Percentiles rank a stretch among this genome's conserved stretches.
Conservation (phyloP, 371 early-diverging fungal species). For the Rhizopus sp. region DNA sequence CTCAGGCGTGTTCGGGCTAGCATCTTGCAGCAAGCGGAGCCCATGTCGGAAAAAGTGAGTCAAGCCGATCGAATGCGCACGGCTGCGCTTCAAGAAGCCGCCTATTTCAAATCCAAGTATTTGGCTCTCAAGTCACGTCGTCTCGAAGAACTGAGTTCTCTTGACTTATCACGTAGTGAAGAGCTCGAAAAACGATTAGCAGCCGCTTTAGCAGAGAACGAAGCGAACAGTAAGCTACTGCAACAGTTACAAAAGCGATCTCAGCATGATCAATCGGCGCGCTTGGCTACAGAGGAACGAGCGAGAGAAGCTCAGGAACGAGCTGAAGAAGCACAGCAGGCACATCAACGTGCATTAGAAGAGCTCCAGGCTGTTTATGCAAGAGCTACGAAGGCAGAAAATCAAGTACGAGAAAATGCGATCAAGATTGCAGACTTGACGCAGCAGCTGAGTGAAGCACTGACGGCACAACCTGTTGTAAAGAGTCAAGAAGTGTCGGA, state of each 20-base stretch:
- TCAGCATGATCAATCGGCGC: slow-evolving; percentile 43
- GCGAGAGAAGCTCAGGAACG: slow-evolving; percentile 44
- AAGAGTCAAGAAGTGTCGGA: slow-evolving; percentile 46
- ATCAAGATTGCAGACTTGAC: slow-evolving; percentile 48
- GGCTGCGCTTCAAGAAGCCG: slow-evolving; percentile 62
- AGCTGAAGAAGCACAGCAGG: slow-evolving; percentile 58
- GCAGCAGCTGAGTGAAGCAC: slow-evolving; percentile 45
- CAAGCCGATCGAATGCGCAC: slow-evolving; percentile 61
- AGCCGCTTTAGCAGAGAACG: slow-evolving; percentile 48
- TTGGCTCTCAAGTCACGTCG: slow-evolving; percentile 34
- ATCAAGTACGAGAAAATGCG: slow-evolving; percentile 48
- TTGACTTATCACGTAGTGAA: slow-evolving; percentile 48
- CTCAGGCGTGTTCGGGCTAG: slow-evolving; percentile 43
- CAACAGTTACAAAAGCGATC: slow-evolving; percentile 46
- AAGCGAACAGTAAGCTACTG: slow-evolving; percentile 33
- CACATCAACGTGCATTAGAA: slow-evolving; percentile 53
- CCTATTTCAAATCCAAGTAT: slow-evolving; percentile 59
- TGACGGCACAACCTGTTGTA: slow-evolving; percentile 14
- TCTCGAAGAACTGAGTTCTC: slow-evolving; percentile 33
- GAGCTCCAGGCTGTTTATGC: slow-evolving; percentile 49
- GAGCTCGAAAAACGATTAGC: slow-evolving; percentile 56
- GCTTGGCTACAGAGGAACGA: slow-evolving; percentile 51
- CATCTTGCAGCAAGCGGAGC: slow-evolving; percentile 56
- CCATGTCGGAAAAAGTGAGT: slow-evolving; percentile 48
- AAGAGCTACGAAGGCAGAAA: slow-evolving; percentile 50